Evolutionary conservation across 768 basidiomycete species (phyloP).

Genomic region (Polyporus arcularius): DNA sequence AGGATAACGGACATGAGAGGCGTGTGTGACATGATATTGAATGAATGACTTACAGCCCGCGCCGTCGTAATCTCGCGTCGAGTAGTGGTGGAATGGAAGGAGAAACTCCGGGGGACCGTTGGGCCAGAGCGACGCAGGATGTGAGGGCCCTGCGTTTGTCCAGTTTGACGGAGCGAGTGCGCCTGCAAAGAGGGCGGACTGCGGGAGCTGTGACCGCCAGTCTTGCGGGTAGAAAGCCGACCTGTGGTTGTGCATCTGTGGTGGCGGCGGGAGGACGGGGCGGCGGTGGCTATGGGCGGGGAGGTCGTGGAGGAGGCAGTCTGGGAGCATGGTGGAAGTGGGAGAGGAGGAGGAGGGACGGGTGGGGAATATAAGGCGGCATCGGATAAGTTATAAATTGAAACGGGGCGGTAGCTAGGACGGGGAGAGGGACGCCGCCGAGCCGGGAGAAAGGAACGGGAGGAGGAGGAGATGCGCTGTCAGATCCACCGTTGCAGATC

Average conservation of each 20-base stretch:
- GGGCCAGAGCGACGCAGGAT: conserved; percentile 15
- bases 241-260: conserved; percentile 5
- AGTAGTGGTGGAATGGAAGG: conserved; percentile 23
- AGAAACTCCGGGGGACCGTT: conserved; percentile 18
- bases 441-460: conserved; percentile 12
- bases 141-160: conserved; percentile 17
- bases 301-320: conserved; percentile 25
- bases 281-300: conserved; percentile 9
- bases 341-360: conserved; percentile 8
- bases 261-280: conserved; percentile 12
- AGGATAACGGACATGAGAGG: background rate
- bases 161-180: conserved; percentile 17
- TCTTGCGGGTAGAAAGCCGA: conserved; percentile 8
- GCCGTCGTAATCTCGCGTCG: conserved; percentile 12
- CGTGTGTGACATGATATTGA: background rate
- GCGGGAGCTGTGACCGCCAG: conserved; percentile 11
- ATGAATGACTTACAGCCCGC: conserved; percentile 28
- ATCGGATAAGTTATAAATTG: conserved; percentile 14
- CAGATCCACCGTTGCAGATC: background rate
- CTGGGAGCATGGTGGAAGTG: conserved; percentile 28
- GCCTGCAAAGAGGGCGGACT: conserved; percentile 16
- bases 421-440: conserved; percentile 23
- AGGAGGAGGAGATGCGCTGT: conserved; percentile 3
- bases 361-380: conserved; percentile 18
- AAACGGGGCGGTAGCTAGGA: conserved; percentile 13